phyloP scores from a whole-genome alignment of 768 basidiomycete genomes.

The Suillus ampliporus region DNA sequence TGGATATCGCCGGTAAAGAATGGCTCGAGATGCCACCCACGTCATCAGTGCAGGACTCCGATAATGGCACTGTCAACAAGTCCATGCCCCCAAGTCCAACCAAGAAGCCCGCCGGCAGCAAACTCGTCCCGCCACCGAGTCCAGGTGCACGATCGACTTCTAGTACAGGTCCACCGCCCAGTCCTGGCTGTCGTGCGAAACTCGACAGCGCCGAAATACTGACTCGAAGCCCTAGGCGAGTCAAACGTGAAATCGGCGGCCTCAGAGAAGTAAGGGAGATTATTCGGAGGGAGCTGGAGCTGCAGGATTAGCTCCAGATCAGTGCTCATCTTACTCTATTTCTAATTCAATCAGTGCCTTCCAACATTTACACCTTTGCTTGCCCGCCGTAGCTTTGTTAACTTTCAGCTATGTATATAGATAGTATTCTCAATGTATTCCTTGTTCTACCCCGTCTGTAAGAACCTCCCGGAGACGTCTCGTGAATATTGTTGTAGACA shows the following conservation, averaged over 20 bases:
- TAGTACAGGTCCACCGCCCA: slow-evolving; percentile 43
- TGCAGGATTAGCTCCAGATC: slow-evolving; percentile 51
- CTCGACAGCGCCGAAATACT: slow-evolving; percentile 67
- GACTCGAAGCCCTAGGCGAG: slow-evolving; percentile 72
- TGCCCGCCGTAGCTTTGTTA: background rate
- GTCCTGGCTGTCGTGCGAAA: slow-evolving; percentile 56
- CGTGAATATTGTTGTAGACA: background rate
- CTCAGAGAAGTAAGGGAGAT: slow-evolving; percentile 82
- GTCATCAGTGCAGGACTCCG: slow-evolving; percentile 21
- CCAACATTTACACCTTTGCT: slow-evolving; percentile 27
- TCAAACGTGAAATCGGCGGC: slow-evolving; percentile 74
- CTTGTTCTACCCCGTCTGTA: slow-evolving; percentile 12
- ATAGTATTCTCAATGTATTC: background rate
- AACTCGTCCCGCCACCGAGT: slow-evolving; percentile 36
- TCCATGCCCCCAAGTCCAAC: slow-evolving; percentile 42
- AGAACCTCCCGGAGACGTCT: background rate
- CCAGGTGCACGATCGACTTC: slow-evolving; percentile 27
- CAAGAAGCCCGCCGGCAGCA: slow-evolving; percentile 35
- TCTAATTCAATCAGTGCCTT: slow-evolving; percentile 28
- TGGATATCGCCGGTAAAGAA: slow-evolving; percentile 63
- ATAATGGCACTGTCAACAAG: slow-evolving; percentile 16
- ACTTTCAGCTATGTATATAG: slow-evolving; percentile 2
- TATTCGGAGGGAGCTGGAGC: slow-evolving; percentile 78
- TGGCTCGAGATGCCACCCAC: slow-evolving; percentile 56
- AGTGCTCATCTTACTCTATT: slow-evolving; percentile 15